These are phyloP conservation scores for Dactylis glomerata DNA, from an alignment of 176 grass and related monocot genomes.

Conservation along the genomic window DNA sequence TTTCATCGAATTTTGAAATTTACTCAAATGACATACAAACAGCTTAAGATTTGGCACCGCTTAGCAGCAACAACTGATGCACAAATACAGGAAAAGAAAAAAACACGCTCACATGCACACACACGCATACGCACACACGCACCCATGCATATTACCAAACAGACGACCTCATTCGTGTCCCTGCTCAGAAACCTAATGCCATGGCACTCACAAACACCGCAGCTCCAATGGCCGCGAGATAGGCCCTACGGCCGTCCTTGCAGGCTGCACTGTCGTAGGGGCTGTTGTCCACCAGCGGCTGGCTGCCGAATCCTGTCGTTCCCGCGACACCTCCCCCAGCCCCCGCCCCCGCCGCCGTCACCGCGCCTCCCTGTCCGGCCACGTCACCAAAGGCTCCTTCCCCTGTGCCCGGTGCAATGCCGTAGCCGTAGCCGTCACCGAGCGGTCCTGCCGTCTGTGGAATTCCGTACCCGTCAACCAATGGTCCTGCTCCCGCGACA, in stretches of 20 bases:
- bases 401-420: not conserved
- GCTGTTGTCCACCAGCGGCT: conserved; percentile 79
- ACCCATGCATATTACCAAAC: not conserved
- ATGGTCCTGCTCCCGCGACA: not conserved
- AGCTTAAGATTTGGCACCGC: not conserved
- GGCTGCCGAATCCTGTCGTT: conserved; percentile 38
- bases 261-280: conserved; percentile 66
- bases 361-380: conserved; percentile 5
- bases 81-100: not conserved
- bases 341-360: not conserved
- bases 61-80: not conserved
- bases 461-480: not conserved
- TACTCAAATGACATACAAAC: not conserved
- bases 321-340: not conserved
- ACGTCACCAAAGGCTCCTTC: not conserved
- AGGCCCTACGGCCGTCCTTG: not conserved
- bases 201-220: not conserved
- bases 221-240: not conserved
- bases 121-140: not conserved
- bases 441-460: not conserved
- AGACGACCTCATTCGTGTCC: not conserved
- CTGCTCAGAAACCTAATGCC: not conserved
- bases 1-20: not conserved
- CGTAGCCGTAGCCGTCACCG: not conserved
- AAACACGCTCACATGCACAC: not conserved